Percentiles rank a stretch among this genome's conserved stretches.
These are phyloP conservation scores for Afroboletus lepidellus DNA, from an alignment of 1,284 basidiomycete genomes.

Conservation along the genomic window DNA sequence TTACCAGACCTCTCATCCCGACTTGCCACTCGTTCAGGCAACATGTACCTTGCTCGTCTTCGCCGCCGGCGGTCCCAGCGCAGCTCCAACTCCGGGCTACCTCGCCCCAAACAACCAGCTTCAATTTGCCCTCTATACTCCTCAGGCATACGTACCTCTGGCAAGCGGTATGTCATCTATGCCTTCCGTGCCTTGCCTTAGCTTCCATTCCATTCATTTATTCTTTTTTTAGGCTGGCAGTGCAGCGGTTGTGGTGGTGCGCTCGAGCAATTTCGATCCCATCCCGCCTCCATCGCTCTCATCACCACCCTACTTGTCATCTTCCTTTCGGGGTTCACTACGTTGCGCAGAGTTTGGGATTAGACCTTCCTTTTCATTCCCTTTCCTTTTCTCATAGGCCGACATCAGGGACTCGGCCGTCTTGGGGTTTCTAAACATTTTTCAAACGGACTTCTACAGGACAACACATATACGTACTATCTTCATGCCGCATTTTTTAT, in stretches of 20 bases:
- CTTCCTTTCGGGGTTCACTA: slow-evolving; percentile 65
- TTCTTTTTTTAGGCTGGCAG: slow-evolving; percentile 60
- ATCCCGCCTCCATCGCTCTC: slow-evolving; percentile 67
- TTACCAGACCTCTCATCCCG: slow-evolving; percentile 68
- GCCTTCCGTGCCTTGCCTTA: slow-evolving; percentile 14
- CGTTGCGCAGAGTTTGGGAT: slow-evolving; percentile 31
- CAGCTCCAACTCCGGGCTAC: slow-evolving; percentile 59
- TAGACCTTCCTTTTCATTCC: slow-evolving; percentile 8
- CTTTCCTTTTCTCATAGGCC: background rate
- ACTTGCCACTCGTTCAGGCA: slow-evolving; percentile 67
- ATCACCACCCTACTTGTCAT: slow-evolving; percentile 69
- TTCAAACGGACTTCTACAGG: slow-evolving; percentile 29
- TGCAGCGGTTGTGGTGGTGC: slow-evolving; percentile 68
- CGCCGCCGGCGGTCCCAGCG: slow-evolving; percentile 73
- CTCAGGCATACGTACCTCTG: slow-evolving; percentile 73
- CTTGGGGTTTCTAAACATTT: slow-evolving; percentile 25
- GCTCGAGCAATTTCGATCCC: slow-evolving; percentile 45
- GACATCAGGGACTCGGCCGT: slow-evolving; percentile 5
- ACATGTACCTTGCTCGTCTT: slow-evolving; percentile 79
- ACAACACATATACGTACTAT: slow-evolving; percentile 30
- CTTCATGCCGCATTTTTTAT: slow-evolving; percentile 26
- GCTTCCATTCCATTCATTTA: slow-evolving; percentile 2
- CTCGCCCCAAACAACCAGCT: slow-evolving; percentile 70
- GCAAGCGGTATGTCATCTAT: slow-evolving; percentile 55
- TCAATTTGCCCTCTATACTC: slow-evolving; percentile 85